phyloP scores from a whole-genome alignment of 164 flowering plant genomes.

The Umbilicus rupestris region DNA sequence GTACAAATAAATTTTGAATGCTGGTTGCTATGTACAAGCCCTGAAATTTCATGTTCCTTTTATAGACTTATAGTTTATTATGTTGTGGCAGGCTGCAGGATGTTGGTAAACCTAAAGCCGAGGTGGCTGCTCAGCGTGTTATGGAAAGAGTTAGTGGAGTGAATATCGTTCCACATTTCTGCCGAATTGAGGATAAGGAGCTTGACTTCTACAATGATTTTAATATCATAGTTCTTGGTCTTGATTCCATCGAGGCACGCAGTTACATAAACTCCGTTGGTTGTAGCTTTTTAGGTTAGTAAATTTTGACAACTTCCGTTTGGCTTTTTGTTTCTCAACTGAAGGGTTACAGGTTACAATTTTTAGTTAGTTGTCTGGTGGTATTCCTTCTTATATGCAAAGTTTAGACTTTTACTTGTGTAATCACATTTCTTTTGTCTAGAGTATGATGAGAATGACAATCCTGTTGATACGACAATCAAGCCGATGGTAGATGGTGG shows the following conservation, averaged over 20 bases:
- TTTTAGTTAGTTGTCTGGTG: background rate
- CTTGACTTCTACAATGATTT: conserved; percentile 75
- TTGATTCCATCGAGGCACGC: conserved; percentile 94
- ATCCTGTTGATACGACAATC: conserved; percentile 59
- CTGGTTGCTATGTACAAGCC: background rate
- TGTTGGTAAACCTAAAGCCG: conserved; percentile 98
- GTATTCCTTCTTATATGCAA: conserved; percentile 8
- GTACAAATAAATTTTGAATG: too few species aligned
- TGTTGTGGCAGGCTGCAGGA: conserved; percentile 55
- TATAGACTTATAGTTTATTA: conserved; percentile 1
- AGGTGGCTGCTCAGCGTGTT: conserved; percentile 90
- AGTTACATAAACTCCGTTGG: conserved; percentile 93
- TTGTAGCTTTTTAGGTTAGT: conserved; percentile 86
- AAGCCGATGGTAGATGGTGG: conserved; percentile 99
- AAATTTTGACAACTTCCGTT: background rate
- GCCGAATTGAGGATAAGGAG: conserved; percentile 92
- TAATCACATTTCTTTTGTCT: conserved; percentile 13
- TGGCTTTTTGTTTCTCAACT: background rate
- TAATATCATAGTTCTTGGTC: conserved; percentile 84
- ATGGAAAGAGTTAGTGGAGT: conserved; percentile 96
- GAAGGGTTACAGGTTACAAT: background rate
- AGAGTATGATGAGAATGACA: conserved; percentile 89
- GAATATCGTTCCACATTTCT: conserved; percentile 85
- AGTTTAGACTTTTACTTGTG: background rate
- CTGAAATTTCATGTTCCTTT: background rate